These are phyloP conservation scores for Micromonas pusilla DNA, from an alignment of 139 green algal species.

Conservation along the genomic window DNA sequence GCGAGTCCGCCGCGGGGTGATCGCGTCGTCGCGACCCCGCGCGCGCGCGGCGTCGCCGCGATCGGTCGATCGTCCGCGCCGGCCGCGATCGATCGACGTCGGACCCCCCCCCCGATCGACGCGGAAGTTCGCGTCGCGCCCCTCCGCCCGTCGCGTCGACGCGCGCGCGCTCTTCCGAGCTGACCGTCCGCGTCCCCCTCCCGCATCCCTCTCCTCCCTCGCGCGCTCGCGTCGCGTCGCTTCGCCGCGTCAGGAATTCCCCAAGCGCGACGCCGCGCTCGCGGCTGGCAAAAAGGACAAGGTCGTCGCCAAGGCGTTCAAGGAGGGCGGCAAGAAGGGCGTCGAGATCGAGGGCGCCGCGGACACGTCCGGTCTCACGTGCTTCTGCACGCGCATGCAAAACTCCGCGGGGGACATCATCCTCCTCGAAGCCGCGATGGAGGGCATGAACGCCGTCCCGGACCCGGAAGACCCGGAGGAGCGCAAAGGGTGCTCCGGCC, in stretches of 20 bases:
- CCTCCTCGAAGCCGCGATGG: slow-evolving; percentile 28
- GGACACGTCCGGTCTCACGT: slow-evolving; percentile 26
- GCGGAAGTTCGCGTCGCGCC: too few species aligned
- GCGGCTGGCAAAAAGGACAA: slow-evolving; percentile 17
- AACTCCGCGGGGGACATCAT: background rate
- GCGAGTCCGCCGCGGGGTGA: too few species aligned
- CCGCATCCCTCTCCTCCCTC: too few species aligned
- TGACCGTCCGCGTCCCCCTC: too few species aligned
- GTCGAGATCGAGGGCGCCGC: slow-evolving; percentile 32
- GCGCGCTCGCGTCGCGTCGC: too few species aligned
- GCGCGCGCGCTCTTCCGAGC: too few species aligned
- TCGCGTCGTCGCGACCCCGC: too few species aligned
- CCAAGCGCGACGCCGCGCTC: slow-evolving; percentile 4
- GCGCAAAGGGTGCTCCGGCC: slow-evolving; percentile 27
- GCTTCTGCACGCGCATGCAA: slow-evolving; percentile 29
- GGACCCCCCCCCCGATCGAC: too few species aligned
- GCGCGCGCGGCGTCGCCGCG: too few species aligned
- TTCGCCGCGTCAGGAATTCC: slow-evolving; percentile 13
- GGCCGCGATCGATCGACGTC: too few species aligned
- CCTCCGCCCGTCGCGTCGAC: too few species aligned
- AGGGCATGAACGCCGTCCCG: slow-evolving; percentile 29
- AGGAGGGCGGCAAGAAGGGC: slow-evolving; percentile 37
- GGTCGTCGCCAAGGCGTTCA: slow-evolving; percentile 24
- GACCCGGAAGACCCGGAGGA: slow-evolving; percentile 29
- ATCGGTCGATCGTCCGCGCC: too few species aligned